Evolutionary conservation across 352 stramenopile species (phyloP), one percentile per base, ranked within the genome.

Genomic region (Globisporangium paddicum): DNA sequence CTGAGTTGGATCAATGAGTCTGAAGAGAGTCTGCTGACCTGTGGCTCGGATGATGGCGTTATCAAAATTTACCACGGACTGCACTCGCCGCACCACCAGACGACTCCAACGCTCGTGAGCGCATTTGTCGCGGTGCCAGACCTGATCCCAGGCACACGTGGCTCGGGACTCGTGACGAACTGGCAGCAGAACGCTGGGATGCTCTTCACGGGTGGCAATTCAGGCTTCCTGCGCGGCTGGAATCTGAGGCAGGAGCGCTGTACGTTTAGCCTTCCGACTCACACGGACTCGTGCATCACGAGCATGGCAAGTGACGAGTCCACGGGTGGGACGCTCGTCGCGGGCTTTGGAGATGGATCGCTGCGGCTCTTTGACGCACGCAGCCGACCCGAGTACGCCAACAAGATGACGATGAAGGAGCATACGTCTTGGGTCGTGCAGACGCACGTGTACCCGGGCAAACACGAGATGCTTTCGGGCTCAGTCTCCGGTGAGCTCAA

Each of bases 1-100:
- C 77, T 98, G 23, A 86, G 76, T 42, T 99, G 97, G 97, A 97
- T 99, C 42, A 99, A 99, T 73, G 92, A 98, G 71, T 77, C 75
- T 1, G 83, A 91, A 30, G 81, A 96, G 62, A 97, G 91, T 50
- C 72, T 99, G 3, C 76, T 99, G 35, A 87, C 98, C 5, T 96
- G 94, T 40, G 97, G 93, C 19, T 98, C 90, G 21, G 97, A 98
- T 60, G 97, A 99, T 68, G 97, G 97, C 5, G 90, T 98, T 3
- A 96, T 99, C 44, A 88, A 97, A 28, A 85, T 99, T 34, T 99
- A 97, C 74, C 82, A 98, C 23, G 93, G 89, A 0, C 67, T 95
- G 23, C 83, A 93, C 55, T 77, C 56, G 7, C 71, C 79, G 44
- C 56, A 66, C 34, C 51, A 62, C 34, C 57, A 62, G 4, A 54